These are phyloP conservation scores for Prunus kanzakura DNA, from an alignment of 306 rosid genomes.

Conservation along the genomic window DNA sequence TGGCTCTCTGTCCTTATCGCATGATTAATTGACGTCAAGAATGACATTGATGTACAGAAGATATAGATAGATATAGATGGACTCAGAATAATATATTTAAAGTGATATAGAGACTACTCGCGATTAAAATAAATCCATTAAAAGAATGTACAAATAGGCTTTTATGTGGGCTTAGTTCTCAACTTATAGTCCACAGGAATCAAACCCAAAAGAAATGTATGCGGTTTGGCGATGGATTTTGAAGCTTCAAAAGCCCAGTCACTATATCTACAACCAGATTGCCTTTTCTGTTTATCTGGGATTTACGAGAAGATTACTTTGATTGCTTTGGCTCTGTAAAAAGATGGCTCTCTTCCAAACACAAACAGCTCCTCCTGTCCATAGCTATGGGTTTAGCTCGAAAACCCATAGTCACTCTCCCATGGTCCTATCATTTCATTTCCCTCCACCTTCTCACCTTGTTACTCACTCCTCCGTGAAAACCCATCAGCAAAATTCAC, in stretches of 20 bases:
- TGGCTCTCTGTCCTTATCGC: too few species aligned
- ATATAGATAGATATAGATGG: too few species aligned
- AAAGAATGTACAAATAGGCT: not conserved
- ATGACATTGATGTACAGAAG: too few species aligned
- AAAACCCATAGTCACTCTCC: constrained; percentile 20
- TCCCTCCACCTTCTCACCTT: constrained; percentile 28
- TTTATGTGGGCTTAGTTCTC: not conserved
- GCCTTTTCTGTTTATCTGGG: not conserved
- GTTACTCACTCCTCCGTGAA: constrained; percentile 28
- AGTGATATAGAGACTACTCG: too few species aligned
- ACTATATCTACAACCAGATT: not conserved
- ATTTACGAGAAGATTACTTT: not conserved
- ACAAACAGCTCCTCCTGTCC: constrained; percentile 22
- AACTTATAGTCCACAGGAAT: not conserved
- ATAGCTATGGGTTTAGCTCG: not conserved
- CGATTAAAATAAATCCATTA: too few species aligned
- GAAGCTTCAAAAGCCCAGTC: not conserved
- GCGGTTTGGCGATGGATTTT: too few species aligned
- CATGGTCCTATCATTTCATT: constrained; percentile 21
- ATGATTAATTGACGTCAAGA: too few species aligned
- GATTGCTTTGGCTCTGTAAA: not conserved
- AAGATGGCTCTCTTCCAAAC: constrained; percentile 51
- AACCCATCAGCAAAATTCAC: constrained; percentile 45
- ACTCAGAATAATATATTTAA: too few species aligned
- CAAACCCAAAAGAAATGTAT: not conserved